Evolutionary conservation across 371 early-diverging fungal genomes (phyloP).

Genomic region (Saksenaea vasiformis): DNA sequence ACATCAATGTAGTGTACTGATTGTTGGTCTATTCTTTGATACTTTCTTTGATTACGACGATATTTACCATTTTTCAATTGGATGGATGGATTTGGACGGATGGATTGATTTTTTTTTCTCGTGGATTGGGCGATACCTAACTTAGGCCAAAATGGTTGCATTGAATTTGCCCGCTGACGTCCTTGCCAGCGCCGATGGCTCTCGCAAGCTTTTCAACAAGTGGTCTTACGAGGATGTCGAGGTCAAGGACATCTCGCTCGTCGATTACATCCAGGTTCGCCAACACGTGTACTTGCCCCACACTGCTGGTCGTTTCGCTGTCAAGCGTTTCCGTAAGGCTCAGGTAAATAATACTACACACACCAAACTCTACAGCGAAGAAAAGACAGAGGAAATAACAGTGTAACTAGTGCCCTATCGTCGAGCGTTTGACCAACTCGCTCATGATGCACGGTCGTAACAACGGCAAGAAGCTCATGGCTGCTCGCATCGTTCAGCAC

Average conservation of each 20-base stretch:
- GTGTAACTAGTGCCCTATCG: constrained; percentile 89
- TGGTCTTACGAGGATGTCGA: constrained; percentile 96
- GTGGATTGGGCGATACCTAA: neutral
- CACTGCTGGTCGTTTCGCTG: constrained; percentile 98
- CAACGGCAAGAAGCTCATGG: constrained; percentile 99
- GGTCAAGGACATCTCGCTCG: constrained; percentile 94
- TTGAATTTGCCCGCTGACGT: constrained; percentile 70
- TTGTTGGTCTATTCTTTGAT: neutral
- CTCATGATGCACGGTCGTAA: constrained; percentile 99
- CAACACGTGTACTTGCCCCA: constrained; percentile 97
- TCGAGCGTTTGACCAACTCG: constrained; percentile 99
- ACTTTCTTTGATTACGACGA: neutral
- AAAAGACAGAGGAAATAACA: neutral
- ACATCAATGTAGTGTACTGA: neutral
- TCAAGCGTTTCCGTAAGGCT: constrained; percentile 98
- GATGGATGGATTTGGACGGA: constrained; percentile 4
- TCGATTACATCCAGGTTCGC: constrained; percentile 95
- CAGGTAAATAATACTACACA: constrained; percentile 57
- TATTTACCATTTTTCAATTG: neutral
- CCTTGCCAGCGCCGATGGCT: constrained; percentile 61
- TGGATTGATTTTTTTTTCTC: neutral
- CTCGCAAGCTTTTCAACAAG: constrained; percentile 89
- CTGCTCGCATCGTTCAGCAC: constrained; percentile 98
- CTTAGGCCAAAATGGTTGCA: constrained; percentile 56
- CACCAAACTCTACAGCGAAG: neutral